A percentile compares a stretch with the other conserved stretches of the same genome.
phyloP scores from a whole-genome alignment of 2,329 filamentous ascomycete genomes.

The Cercospora canescens region DNA sequence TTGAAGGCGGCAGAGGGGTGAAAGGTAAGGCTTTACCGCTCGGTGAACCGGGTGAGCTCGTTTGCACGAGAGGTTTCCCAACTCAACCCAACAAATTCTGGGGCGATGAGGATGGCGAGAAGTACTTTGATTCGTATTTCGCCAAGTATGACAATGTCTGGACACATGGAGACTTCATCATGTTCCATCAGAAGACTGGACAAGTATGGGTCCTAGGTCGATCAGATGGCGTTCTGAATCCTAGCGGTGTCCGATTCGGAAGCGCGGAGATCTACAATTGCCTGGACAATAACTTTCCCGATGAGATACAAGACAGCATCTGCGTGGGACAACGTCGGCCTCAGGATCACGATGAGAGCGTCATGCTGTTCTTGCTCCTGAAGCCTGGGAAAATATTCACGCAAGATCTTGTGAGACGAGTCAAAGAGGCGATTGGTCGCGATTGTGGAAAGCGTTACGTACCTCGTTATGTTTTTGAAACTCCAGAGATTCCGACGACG shows the following conservation, averaged over 20 bases:
- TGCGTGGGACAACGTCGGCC: slow-evolving; percentile 76
- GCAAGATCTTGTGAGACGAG: slow-evolving; percentile 53
- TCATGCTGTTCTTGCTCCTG: slow-evolving; percentile 62
- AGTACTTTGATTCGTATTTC: slow-evolving; percentile 50
- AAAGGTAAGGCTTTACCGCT: slow-evolving; percentile 55
- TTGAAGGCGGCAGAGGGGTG: slow-evolving; percentile 45
- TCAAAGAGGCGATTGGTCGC: slow-evolving; percentile 65
- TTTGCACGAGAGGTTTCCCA: slow-evolving; percentile 68
- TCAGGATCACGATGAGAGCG: slow-evolving; percentile 57
- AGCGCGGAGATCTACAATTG: slow-evolving; percentile 79
- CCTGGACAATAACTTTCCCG: slow-evolving; percentile 64
- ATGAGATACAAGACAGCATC: slow-evolving; percentile 67
- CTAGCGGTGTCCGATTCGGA: slow-evolving; percentile 75
- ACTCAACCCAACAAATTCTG: slow-evolving; percentile 65
- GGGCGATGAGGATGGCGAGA: slow-evolving; percentile 43
- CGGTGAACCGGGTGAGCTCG: slow-evolving; percentile 73
- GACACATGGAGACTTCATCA: slow-evolving; percentile 82
- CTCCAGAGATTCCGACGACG: slow-evolving; percentile 79
- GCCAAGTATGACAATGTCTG: slow-evolving; percentile 61
- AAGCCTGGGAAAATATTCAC: slow-evolving; percentile 59
- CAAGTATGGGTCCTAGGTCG: slow-evolving; percentile 67
- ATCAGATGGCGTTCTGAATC: slow-evolving; percentile 78
- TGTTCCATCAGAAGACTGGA: slow-evolving; percentile 66
- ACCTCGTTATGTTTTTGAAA: slow-evolving; percentile 76
- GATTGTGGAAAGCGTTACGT: slow-evolving; percentile 74